Evolutionary conservation across 495 filamentous ascomycete genomes (phyloP), one percentile per base, ranked within the genome.

Genomic region (Xylaria venustula): DNA sequence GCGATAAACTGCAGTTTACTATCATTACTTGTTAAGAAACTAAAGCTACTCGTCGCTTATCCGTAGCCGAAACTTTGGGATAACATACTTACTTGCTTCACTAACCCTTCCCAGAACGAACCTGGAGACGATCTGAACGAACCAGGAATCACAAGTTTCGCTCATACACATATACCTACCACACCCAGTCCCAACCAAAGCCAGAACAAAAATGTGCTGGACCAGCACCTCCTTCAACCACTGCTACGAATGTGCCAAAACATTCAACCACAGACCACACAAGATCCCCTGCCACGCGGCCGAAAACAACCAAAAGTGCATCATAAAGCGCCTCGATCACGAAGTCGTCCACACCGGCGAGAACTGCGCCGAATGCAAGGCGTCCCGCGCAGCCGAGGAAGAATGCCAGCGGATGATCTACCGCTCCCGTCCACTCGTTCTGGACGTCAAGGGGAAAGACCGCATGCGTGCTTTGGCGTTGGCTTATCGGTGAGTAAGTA

Each of bases 151-250:
- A n/a, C n/a, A n/a, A n/a, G n/a, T n/a, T n/a, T n/a, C n/a, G n/a
- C n/a, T n/a, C n/a, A n/a, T n/a, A n/a, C n/a, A n/a, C n/a, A n/a
- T n/a, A n/a, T n/a, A n/a, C n/a, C n/a, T n/a, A n/a, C n/a, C n/a
- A n/a, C n/a, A n/a, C n/a, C n/a, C n/a, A n/a, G n/a, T n/a, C n/a
- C 30, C 30, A 34, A 5, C 30, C 30, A 34, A 11, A 11, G 30
- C 5, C 30, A 34, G 30, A 34, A 34, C n/a, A 11, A 12, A 5
- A 25, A 60, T 60, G 58, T 60, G 58, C 46, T 60, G 48, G 48
- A 15, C 49, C n/a, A 26, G 34, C 9, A 23, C 17, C 8, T 25
- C 47, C 0, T 53, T 60, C 26, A 34, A 22, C 17, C 12, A 45
- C 26, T 60, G 58, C 26, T 47, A 45, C 22, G 58, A 60, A 1